A percentile compares a stretch with the other conserved stretches of the same genome.
phyloP scores from a whole-genome alignment of 305 asterid species.

The Fraxinus paxiana region DNA sequence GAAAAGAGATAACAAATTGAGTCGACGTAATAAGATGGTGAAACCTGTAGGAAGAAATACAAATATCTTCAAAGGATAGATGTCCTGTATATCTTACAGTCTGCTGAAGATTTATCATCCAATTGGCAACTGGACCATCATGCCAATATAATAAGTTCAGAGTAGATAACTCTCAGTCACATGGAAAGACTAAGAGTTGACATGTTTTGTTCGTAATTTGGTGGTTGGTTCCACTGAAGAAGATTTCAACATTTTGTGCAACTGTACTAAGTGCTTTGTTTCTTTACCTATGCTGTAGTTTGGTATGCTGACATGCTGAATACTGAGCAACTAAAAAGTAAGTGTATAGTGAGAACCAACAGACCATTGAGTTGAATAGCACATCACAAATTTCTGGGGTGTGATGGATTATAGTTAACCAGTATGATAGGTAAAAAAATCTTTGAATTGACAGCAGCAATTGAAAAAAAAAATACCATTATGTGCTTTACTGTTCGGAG shows the following conservation, averaged over 20 bases:
- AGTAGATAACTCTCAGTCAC: background rate
- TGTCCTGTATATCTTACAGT: background rate
- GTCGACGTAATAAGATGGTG: background rate
- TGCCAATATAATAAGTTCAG: background rate
- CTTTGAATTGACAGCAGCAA: background rate
- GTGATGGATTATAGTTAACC: background rate
- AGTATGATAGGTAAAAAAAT: background rate
- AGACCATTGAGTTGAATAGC: background rate
- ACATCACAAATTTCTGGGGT: background rate
- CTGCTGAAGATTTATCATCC: background rate
- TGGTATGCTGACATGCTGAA: background rate
- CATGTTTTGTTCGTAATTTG: background rate
- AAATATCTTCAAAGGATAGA: background rate
- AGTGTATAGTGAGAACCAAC: background rate
- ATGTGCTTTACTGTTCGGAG: too few species aligned
- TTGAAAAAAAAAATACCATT: background rate
- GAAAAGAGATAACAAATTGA: background rate
- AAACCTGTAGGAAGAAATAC: background rate
- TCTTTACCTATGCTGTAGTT: background rate
- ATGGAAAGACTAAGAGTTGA: background rate
- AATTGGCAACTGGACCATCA: background rate
- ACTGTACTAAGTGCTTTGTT: background rate
- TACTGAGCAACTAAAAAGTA: background rate
- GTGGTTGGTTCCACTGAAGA: background rate
- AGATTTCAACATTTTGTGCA: background rate